These are phyloP conservation scores for Salvia miltiorrhiza DNA, from an alignment of 257 asterid species.

Conservation along the genomic window DNA sequence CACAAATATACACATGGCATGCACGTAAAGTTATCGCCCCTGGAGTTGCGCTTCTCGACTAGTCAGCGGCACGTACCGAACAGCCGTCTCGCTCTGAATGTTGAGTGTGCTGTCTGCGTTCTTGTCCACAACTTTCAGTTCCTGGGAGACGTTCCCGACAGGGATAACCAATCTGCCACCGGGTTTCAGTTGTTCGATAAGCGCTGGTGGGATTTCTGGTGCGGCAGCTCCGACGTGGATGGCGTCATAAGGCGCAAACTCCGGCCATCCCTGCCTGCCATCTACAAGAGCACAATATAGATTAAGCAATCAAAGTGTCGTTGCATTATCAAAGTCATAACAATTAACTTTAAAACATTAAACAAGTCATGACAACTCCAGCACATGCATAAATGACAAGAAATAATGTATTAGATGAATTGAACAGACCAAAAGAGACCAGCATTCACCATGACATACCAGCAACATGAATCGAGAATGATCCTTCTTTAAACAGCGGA, in stretches of 20 bases:
- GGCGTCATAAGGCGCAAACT: slow-evolving; percentile 81
- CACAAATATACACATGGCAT: neutral
- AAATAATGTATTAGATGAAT: neutral
- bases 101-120: slow-evolving; percentile 53
- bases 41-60: slow-evolving; percentile 77
- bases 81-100: slow-evolving; percentile 55
- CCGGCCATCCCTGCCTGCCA: slow-evolving; percentile 89
- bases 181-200: slow-evolving; percentile 81
- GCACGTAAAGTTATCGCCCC: slow-evolving; percentile 24
- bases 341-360: too few relatives aligned
- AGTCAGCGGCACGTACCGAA: slow-evolving; percentile 83
- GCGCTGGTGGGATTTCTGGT: slow-evolving; percentile 73
- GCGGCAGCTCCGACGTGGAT: slow-evolving; percentile 99
- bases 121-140: slow-evolving; percentile 83
- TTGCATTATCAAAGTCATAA: too few relatives aligned
- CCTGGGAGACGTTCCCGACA: slow-evolving; percentile 73
- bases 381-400: neutral
- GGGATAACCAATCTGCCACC: slow-evolving; percentile 95
- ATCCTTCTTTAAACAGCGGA: slow-evolving; percentile 62
- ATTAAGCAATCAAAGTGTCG: neutral
- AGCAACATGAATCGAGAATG: slow-evolving; percentile 59
- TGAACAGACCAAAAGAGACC: neutral
- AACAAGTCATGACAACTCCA: neutral
- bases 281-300: slow-evolving; percentile 34
- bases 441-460: slow-evolving; percentile 43